These are phyloP conservation scores for Raphidocelis subcapitata DNA, from an alignment of 139 green algal species.

Conservation along the genomic window DNA sequence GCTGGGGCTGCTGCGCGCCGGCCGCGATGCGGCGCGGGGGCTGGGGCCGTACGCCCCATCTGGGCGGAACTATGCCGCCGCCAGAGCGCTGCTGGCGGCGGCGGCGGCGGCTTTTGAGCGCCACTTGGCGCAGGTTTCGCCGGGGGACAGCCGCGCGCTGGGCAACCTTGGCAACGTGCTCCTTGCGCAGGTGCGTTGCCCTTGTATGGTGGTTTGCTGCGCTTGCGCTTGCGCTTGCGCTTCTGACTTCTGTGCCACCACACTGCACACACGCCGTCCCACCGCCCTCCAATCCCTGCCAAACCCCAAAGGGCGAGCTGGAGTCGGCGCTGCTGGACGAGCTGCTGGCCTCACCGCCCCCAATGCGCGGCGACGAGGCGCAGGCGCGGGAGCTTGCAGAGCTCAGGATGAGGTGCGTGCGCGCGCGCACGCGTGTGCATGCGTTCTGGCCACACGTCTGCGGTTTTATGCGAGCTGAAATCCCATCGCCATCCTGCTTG, in stretches of 20 bases:
- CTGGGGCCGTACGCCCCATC: not conserved
- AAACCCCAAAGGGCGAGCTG: constrained; percentile 6
- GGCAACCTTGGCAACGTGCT: constrained; percentile 35
- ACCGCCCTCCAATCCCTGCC: too few relatives aligned
- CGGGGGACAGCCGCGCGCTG: constrained; percentile 16
- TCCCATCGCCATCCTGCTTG: too few relatives aligned
- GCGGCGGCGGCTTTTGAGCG: constrained; percentile 14
- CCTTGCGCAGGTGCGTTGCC: constrained; percentile 18
- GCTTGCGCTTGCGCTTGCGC: too few relatives aligned
- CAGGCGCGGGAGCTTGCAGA: too few relatives aligned
- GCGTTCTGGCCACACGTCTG: too few relatives aligned
- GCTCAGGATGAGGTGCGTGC: too few relatives aligned
- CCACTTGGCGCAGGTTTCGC: constrained; percentile 5
- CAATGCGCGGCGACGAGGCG: too few relatives aligned
- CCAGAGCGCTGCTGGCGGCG: constrained; percentile 17
- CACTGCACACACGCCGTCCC: too few relatives aligned
- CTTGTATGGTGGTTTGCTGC: too few relatives aligned
- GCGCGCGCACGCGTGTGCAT: too few relatives aligned
- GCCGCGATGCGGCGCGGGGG: constrained; percentile 19
- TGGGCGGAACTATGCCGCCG: constrained; percentile 20
- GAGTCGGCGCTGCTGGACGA: constrained; percentile 17
- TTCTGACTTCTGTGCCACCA: too few relatives aligned
- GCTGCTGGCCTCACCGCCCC: not conserved
- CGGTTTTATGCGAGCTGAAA: too few relatives aligned
- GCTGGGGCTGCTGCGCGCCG: constrained; percentile 17